Base-by-base conservation (phyloP, 163 green algal species). In the Volvox carteri region DNA sequence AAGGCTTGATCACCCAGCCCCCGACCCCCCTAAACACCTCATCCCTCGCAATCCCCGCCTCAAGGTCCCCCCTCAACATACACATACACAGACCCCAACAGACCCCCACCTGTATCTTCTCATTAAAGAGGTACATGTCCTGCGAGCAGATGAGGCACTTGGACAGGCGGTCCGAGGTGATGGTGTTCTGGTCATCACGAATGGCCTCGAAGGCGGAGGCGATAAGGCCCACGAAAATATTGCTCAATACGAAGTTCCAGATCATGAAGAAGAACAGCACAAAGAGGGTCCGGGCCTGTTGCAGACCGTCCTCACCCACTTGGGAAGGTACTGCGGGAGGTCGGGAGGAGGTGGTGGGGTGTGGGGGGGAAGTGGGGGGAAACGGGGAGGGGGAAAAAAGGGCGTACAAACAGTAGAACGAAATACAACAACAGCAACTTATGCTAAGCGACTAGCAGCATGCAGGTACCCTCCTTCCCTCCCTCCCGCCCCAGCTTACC, bases 191-290 rank as follows among this genome's bases (percentile, higher is more conserved):
- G 65, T 92, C 85, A 56, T 92, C 85, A 21, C 89, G 89, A n/a
- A 92, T 91, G 84, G 89, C 86, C 54, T 80, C 89, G 65, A 92
- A 92, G 62, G 89, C 89, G 70, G 90, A 90, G 23, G 85, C 89
- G 70, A 92, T 92, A 7, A 91, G 77, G 21, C 89, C 89, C 2
- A 90, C 90, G 89, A 92, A 92, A 70, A 92, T 92, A 48, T 92
- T 92, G 35, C 33, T 85, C 33, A 85, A 52, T 52, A 85, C 77
- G 46, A 85, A 85, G 77, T 85, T 85, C 77, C 77, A 85, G 8
- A 85, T 54, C 83, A 92, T 91, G 77, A 92, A 92, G 76, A 92
- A 92, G 16, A 48, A 8, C 16, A 92, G 78, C 84, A 91, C 89
- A 39, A 92, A 88, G 65, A 92, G 72, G 54, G 84, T 88, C 11